Evolutionary conservation across 2,329 filamentous ascomycete species (phyloP), one percentile per base, ranked within the genome.

Genomic region (Lojkania enalia): DNA sequence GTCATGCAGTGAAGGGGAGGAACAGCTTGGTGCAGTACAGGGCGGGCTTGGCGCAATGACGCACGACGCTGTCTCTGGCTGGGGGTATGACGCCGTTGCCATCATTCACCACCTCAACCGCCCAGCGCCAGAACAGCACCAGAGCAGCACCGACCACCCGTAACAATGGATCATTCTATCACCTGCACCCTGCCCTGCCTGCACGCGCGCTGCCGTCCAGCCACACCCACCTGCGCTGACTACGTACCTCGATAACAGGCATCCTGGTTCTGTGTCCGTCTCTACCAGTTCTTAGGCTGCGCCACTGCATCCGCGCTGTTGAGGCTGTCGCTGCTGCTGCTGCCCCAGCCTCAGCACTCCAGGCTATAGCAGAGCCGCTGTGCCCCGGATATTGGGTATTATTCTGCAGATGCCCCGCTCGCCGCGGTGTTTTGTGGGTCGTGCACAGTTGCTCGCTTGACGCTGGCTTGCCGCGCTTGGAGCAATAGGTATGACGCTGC

Each of bases 181-280:
- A 27, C n/a, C n/a, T 27, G 23, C 23, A n/a, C 7, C 30, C 9
- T n/a, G n/a, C n/a, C 30, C 30, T 6, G 30, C 9, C 11, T 33
- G 30, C 7, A 33, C 30, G 9, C 30, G 7, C n/a, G 7, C 30
- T 9, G 30, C 30, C 14, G 15, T 39, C 6, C 20, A 35, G 39
- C 27, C 16, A 20, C 20, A 48, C n/a, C n/a, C n/a, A n/a, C n/a
- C n/a, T n/a, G n/a, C n/a, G n/a, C n/a, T n/a, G n/a, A n/a, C n/a
- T n/a, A n/a, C 65, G 61, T 52, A 69, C 66, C 63, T 67, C 64
- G 6, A 69, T 67, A 1, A 67, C 59, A 4, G 64, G 53, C 57
- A 61, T 64, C 51, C 51, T 64, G 51, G 42, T 47, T 14, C 42
- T n/a, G n/a, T n/a, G n/a, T n/a, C n/a, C n/a, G n/a, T n/a, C n/a